These are phyloP conservation scores for Ilyonectria sp. DNA, from an alignment of 2,329 filamentous ascomycete species.

Conservation along the genomic window DNA sequence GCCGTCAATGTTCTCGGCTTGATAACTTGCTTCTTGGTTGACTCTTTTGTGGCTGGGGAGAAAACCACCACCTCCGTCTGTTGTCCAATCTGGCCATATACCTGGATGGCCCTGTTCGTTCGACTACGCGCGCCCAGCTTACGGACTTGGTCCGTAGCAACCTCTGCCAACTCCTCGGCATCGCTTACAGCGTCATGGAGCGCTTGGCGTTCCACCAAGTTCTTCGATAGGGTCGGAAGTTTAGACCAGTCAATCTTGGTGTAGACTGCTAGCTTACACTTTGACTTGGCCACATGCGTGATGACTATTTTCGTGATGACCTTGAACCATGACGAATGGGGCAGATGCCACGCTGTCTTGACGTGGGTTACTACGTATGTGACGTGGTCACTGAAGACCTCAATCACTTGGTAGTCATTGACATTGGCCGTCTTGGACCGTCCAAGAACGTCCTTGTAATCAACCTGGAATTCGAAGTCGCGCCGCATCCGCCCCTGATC, in stretches of 20 bases:
- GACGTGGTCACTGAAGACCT: slow-evolving; percentile 83
- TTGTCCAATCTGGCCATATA: slow-evolving; percentile 83
- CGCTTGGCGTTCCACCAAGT: slow-evolving; percentile 78
- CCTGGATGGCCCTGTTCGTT: slow-evolving; percentile 83
- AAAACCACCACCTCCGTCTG: slow-evolving; percentile 76
- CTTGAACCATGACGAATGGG: slow-evolving; percentile 83
- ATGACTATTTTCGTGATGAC: slow-evolving; percentile 93
- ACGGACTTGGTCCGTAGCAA: slow-evolving; percentile 83
- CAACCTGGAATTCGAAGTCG: slow-evolving; percentile 85
- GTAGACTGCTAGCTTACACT: slow-evolving; percentile 91
- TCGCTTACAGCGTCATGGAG: slow-evolving; percentile 81
- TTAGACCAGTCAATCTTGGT: slow-evolving; percentile 90
- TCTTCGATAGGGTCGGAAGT: slow-evolving; percentile 72
- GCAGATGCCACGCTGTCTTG: slow-evolving; percentile 85
- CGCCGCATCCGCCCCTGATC: slow-evolving; percentile 81
- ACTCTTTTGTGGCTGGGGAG: slow-evolving; percentile 64
- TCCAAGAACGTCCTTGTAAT: slow-evolving; percentile 76
- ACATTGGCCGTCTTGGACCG: slow-evolving; percentile 74
- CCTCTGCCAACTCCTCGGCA: slow-evolving; percentile 81
- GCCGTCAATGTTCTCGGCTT: slow-evolving; percentile 75
- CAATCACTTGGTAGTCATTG: slow-evolving; percentile 88
- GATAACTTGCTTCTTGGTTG: slow-evolving; percentile 70
- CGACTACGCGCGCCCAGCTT: slow-evolving; percentile 81
- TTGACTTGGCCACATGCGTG: slow-evolving; percentile 92
- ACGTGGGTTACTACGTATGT: slow-evolving; percentile 76